Evolutionary conservation across 257 asterid genomes (phyloP).

Genomic region (Gardenia jasminoides): DNA sequence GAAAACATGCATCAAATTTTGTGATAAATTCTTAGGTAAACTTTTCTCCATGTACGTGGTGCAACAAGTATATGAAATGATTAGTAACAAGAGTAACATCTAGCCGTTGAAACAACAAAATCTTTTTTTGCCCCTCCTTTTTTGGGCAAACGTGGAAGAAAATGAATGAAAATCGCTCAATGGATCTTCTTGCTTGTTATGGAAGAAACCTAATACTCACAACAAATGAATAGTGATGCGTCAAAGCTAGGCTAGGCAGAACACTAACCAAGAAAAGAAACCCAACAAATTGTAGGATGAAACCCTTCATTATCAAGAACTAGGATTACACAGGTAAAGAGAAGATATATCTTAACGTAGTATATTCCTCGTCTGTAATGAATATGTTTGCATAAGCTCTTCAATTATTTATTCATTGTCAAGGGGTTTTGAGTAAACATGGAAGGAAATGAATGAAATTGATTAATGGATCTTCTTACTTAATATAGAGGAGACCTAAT

Average conservation of each 20-base stretch:
- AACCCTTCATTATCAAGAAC: constrained; percentile 1
- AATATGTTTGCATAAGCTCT: not conserved
- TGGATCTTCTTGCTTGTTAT: not conserved
- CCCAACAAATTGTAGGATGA: constrained; percentile 1
- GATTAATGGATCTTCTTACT: not conserved
- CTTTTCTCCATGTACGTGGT: no score
- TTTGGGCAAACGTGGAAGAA: not conserved
- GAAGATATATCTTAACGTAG: not conserved
- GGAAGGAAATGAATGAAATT: not conserved
- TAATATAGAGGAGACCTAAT: not conserved
- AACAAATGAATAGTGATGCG: constrained; percentile 3
- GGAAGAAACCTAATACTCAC: not conserved
- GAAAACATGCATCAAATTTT: not conserved
- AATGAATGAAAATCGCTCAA: not conserved
- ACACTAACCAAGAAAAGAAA: not conserved
- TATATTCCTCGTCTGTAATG: not conserved
- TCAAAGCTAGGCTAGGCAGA: constrained; percentile 4
- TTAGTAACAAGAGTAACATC: not conserved
- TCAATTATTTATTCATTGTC: not conserved
- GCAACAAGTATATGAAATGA: not conserved
- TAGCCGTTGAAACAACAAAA: not conserved
- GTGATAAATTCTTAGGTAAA: no score
- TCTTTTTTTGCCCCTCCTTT: no score
- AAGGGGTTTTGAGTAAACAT: not conserved
- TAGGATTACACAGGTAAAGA: not conserved